phyloP scores from a whole-genome alignment of 768 basidiomycete genomes.

The Tephrocybe sp. region DNA sequence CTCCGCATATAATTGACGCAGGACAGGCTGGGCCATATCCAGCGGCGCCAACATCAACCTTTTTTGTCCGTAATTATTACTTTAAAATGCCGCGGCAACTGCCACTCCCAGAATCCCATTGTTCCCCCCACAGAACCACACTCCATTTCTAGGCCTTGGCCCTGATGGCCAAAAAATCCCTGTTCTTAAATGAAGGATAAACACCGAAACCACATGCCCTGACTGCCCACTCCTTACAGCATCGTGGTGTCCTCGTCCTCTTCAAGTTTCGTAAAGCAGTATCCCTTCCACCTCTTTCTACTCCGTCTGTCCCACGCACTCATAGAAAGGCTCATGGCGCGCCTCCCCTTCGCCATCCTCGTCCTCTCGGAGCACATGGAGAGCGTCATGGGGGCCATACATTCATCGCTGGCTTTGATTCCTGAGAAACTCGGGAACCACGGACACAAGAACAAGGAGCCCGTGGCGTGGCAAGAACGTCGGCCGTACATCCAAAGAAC shows the following conservation, averaged over 20 bases:
- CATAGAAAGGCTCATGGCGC: slow-evolving; percentile 2
- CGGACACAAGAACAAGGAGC: neutral
- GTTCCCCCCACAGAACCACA: slow-evolving; percentile 8
- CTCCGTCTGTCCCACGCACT: slow-evolving; percentile 1
- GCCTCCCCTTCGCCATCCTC: slow-evolving; percentile 7
- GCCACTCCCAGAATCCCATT: slow-evolving; percentile 8
- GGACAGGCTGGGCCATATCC: too few relatives aligned
- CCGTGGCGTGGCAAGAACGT: slow-evolving; percentile 3
- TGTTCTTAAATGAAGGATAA: slow-evolving; percentile 15
- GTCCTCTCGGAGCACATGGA: slow-evolving; percentile 5
- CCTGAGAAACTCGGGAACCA: neutral
- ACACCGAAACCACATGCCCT: slow-evolving; percentile 7
- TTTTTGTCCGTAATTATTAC: neutral
- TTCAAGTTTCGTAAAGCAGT: neutral
- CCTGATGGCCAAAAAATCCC: slow-evolving; percentile 12
- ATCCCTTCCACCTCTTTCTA: neutral
- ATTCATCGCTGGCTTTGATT: slow-evolving; percentile 1
- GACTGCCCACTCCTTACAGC: neutral
- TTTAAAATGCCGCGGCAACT: slow-evolving; percentile 13
- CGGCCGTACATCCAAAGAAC: slow-evolving; percentile 7
- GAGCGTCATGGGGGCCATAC: slow-evolving; percentile 6
- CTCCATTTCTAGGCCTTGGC: neutral
- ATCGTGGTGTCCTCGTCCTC: slow-evolving; percentile 3
- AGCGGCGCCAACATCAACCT: neutral
- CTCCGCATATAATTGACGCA: too few relatives aligned